Evolutionary conservation across 495 filamentous ascomycete genomes (phyloP), one percentile per base, ranked within the genome.

Genomic region (Daldinia grandis): DNA sequence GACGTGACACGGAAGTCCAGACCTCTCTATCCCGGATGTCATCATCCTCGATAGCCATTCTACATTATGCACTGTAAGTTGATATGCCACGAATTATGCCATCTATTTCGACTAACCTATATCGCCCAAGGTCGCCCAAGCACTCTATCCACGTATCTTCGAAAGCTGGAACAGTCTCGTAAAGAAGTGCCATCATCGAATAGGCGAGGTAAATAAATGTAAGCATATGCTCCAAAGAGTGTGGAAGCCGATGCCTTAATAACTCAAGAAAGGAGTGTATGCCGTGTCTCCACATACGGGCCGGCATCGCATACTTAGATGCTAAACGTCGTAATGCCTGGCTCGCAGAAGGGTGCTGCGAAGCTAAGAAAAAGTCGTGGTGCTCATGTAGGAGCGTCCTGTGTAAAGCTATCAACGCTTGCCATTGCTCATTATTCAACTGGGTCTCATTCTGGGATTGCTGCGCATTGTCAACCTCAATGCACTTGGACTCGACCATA

Each of bases 81-180:
- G 25, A 35, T 6, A 2, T 51, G 44, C 5, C 19, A 57, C 44
- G 49, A 40, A 30, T 51, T 19, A 27, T 4, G 3, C 24, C 0
- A 17, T 40, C 17, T 31, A 15, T 3, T 7, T 66, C 17, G 19
- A 76, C 59, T 69, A 28, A 77, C 74, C 77, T 64, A 24, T 79
- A 81, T 63, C 78, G 77, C 1, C 87, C 90, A 2, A 93, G 73
- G 78, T 94, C 91, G 0, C 92, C 92, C 0, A 95, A 79, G 73
- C 91, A 94, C 62, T 96, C 93, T 25, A 95, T 90, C 93, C 93
- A 96, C 0, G 89, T 94, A 62, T 92, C 90, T 55, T 88, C 84
- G 65, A 92, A 94, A 0, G 82, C 78, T 0, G 88, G 84, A 0
- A 93, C 89, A 0, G 89, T 92, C 71, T 93, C 91, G 56, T 89